phyloP scores from a whole-genome alignment of 768 basidiomycete genomes.

The Xerocomellus chrysenteron region DNA sequence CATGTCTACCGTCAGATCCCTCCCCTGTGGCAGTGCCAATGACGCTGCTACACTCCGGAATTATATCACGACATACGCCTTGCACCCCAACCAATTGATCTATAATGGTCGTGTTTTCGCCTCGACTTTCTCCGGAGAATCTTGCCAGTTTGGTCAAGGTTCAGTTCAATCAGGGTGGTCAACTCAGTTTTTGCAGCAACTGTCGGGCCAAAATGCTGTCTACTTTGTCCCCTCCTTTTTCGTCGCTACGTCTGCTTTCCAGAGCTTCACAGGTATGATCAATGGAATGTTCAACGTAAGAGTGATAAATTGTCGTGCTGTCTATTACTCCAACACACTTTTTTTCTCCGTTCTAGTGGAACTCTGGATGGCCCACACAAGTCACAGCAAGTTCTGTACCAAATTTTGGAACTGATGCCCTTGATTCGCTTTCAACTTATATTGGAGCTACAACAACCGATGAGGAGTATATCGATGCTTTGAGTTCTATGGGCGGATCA shows the following conservation, averaged over 20 bases:
- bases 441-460: constrained; percentile 56
- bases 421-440: constrained; percentile 32
- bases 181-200: constrained; percentile 47
- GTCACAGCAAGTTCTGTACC: constrained; percentile 36
- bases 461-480: constrained; percentile 47
- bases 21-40: constrained; percentile 48
- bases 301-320: constrained; percentile 3
- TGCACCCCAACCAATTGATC: constrained; percentile 59
- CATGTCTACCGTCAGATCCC: constrained; percentile 37
- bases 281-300: constrained; percentile 62
- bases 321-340: constrained; percentile 13
- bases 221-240: constrained; percentile 75
- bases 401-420: constrained; percentile 8
- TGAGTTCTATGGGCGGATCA: constrained; percentile 32
- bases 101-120: constrained; percentile 51
- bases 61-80: constrained; percentile 52
- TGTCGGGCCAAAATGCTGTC: constrained; percentile 45
- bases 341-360: constrained; percentile 52
- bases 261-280: constrained; percentile 47
- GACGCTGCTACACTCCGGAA: constrained; percentile 52
- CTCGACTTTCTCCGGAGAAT: constrained; percentile 71
- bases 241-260: constrained; percentile 49
- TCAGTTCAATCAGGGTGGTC: constrained; percentile 56
- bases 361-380: constrained; percentile 75
- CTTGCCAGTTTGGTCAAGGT: constrained; percentile 62